Percentiles rank a stretch among this genome's conserved stretches.
Conservation (phyloP, 108 stramenopile genomes). For the Conticribra guillardii region DNA sequence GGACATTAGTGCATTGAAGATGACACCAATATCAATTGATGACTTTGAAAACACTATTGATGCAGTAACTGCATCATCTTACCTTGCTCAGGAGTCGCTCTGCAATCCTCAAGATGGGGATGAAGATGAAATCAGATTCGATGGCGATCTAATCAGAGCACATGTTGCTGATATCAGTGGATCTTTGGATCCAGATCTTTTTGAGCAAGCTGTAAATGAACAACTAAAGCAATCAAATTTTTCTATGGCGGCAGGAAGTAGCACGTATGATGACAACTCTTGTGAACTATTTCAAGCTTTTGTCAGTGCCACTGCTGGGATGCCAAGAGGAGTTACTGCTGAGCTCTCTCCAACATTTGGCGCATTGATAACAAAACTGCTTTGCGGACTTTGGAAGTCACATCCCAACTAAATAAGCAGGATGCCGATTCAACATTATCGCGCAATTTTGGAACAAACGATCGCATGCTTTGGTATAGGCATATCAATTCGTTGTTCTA, state of each 20-base stretch:
- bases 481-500: slow-evolving; percentile 17
- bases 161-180: neutral
- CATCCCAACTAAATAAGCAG: slow-evolving; percentile 20
- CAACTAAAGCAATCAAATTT: neutral
- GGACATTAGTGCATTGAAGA: no score
- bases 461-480: slow-evolving; percentile 1
- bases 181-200: neutral
- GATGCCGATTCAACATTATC: neutral
- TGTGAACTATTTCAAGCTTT: neutral
- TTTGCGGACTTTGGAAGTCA: slow-evolving; percentile 23
- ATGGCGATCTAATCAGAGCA: slow-evolving; percentile 1
- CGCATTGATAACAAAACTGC: slow-evolving; percentile 24
- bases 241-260: neutral
- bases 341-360: slow-evolving; percentile 45
- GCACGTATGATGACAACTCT: neutral
- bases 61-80: neutral
- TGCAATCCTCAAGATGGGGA: slow-evolving; percentile 1
- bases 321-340: slow-evolving; percentile 24
- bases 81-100: neutral
- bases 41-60: no score
- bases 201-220: neutral
- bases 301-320: neutral
- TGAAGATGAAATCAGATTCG: no score
- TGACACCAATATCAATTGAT: no score
- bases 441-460: neutral